Percentiles rank a stretch among this genome's conserved stretches.
Conservation (phyloP, 257 asterid genomes). For the Solanum appendiculatum region DNA sequence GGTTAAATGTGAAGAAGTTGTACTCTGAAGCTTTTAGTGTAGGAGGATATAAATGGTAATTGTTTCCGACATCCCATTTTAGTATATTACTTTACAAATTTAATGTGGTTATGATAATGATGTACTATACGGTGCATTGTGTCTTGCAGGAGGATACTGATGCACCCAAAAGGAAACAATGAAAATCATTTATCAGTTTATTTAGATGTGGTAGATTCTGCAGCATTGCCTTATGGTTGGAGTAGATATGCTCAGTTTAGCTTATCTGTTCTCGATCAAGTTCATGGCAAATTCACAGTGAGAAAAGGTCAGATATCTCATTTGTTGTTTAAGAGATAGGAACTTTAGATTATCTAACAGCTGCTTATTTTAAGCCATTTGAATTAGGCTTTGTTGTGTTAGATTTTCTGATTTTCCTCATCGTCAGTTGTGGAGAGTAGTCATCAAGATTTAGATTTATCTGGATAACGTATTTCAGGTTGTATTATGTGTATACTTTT, state of each 20-base stretch:
- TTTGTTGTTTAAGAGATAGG: background rate
- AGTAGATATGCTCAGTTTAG: slow-evolving; percentile 72
- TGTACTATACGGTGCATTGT: background rate
- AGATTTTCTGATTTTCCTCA: background rate
- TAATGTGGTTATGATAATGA: background rate
- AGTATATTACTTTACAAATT: background rate
- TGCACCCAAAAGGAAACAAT: slow-evolving; percentile 64
- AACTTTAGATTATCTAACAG: background rate
- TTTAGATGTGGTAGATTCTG: slow-evolving; percentile 64
- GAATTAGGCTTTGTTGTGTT: background rate
- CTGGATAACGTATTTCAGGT: background rate
- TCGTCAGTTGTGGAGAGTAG: background rate
- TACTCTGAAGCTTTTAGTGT: slow-evolving; percentile 41
- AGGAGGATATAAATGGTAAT: slow-evolving; percentile 57
- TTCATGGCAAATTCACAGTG: slow-evolving; percentile 46
- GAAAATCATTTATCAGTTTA: slow-evolving; percentile 59
- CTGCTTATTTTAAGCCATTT: background rate
- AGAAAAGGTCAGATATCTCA: slow-evolving; percentile 32
- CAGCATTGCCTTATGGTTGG: slow-evolving; percentile 63
- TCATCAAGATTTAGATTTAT: background rate
- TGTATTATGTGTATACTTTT: background rate
- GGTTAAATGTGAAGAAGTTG: slow-evolving; percentile 39
- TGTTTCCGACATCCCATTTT: background rate
- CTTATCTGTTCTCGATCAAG: slow-evolving; percentile 50
- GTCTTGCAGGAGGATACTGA: slow-evolving; percentile 63